These are phyloP conservation scores for Lycium barbarum DNA, from an alignment of 257 asterid genomes.

Conservation along the genomic window DNA sequence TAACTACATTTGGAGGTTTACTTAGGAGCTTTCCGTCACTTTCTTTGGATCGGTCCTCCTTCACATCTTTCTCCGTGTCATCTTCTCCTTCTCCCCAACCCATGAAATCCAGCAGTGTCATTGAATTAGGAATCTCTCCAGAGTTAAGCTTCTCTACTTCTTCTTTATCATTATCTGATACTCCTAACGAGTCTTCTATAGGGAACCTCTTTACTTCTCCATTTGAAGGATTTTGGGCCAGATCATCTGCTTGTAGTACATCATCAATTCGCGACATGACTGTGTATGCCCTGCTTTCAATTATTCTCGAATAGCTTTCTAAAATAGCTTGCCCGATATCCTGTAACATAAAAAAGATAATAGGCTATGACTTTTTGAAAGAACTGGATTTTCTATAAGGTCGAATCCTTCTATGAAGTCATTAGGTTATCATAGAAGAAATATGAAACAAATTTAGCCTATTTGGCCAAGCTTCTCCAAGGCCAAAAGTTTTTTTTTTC, in stretches of 20 bases:
- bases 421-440: background rate
- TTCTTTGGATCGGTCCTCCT: constrained; percentile 36
- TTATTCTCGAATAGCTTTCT: constrained; percentile 89
- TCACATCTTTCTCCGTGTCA: constrained; percentile 38
- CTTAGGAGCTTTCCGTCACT: constrained; percentile 31
- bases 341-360: constrained; percentile 43
- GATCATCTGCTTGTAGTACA: constrained; percentile 69
- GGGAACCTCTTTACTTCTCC: constrained; percentile 48
- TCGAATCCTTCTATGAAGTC: background rate
- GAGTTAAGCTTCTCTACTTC: constrained; percentile 48
- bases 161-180: constrained; percentile 39
- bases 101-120: constrained; percentile 59
- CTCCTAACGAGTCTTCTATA: constrained; percentile 35
- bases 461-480: too few species aligned
- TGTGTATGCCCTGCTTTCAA: constrained; percentile 79
- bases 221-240: constrained; percentile 50
- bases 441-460: background rate
- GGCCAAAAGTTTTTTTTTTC: too few species aligned
- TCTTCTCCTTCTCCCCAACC: constrained; percentile 54
- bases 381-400: background rate
- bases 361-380: background rate
- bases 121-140: constrained; percentile 47
- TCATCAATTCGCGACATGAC: constrained; percentile 84
- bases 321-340: constrained; percentile 91
- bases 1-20: constrained; percentile 47